These are phyloP conservation scores for Saturnispora zaruensis DNA, from an alignment of 805 yeast genomes.

Conservation along the genomic window DNA sequence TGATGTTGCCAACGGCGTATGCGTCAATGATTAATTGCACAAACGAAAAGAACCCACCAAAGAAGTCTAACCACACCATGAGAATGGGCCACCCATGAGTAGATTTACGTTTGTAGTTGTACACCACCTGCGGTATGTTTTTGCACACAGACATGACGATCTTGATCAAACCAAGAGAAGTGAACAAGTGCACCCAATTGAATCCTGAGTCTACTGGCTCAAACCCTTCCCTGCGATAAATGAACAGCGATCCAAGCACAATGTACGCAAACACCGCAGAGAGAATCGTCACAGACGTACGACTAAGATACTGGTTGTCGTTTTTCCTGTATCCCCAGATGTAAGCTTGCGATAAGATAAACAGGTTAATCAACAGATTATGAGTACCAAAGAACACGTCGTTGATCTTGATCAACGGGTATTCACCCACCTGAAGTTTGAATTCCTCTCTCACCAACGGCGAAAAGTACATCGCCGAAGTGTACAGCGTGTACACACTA, in stretches of 20 bases:
- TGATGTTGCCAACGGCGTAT: conserved; percentile 17
- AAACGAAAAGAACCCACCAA: conserved; percentile 26
- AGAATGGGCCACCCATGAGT: conserved; percentile 33
- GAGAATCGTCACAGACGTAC: conserved; percentile 18
- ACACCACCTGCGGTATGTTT: conserved; percentile 29
- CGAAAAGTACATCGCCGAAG: conserved; percentile 19
- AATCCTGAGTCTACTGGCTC: conserved; percentile 12
- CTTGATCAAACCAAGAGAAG: conserved; percentile 28
- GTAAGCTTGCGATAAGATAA: conserved; percentile 27
- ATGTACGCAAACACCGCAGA: conserved; percentile 13
- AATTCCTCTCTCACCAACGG: conserved; percentile 24
- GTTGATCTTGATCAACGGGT: conserved; percentile 26
- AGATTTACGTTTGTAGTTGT: conserved; percentile 28
- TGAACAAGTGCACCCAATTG: conserved; percentile 28
- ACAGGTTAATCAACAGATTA: conserved; percentile 22
- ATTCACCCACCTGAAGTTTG: conserved; percentile 19
- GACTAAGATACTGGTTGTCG: conserved; percentile 24
- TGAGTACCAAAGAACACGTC: conserved; percentile 28
- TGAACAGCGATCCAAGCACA: conserved; percentile 10
- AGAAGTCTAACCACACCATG: conserved; percentile 28
- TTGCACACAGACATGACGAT: conserved; percentile 29
- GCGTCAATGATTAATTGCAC: conserved; percentile 27
- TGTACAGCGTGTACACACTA: conserved; percentile 25
- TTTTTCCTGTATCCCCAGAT: conserved; percentile 28
- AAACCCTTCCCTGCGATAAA: conserved; percentile 10